Conservation (phyloP, 2,329 filamentous ascomycete species). For the Penicillium rolfsii region DNA sequence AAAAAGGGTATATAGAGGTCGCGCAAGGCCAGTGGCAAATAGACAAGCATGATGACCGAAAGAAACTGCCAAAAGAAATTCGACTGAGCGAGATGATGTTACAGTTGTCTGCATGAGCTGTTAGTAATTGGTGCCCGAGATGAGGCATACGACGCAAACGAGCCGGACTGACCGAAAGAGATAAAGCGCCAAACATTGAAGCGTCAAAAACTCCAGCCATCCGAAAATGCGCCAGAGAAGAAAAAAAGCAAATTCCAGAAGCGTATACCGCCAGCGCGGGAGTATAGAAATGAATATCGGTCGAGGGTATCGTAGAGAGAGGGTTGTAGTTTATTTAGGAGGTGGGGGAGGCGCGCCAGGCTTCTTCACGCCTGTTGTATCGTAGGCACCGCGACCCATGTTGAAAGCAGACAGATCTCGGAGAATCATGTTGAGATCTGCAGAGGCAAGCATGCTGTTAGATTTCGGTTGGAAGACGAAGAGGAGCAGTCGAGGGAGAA, state of each 20-base stretch:
- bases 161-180: slow-evolving; percentile 33
- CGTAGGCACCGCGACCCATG: slow-evolving; percentile 57
- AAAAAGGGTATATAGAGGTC: slow-evolving; percentile 35
- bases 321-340: slow-evolving; percentile 36
- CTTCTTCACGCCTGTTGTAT: slow-evolving; percentile 57
- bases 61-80: slow-evolving; percentile 7
- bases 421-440: slow-evolving; percentile 47
- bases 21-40: slow-evolving; percentile 27
- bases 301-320: slow-evolving; percentile 24
- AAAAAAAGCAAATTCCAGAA: slow-evolving; percentile 18
- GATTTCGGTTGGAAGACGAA: slow-evolving; percentile 14
- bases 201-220: slow-evolving; percentile 28
- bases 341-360: slow-evolving; percentile 51
- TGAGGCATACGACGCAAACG: slow-evolving; percentile 17
- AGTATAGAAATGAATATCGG: slow-evolving; percentile 7
- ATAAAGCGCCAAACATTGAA: slow-evolving; percentile 30
- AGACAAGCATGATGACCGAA: slow-evolving; percentile 24
- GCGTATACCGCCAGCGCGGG: slow-evolving; percentile 3
- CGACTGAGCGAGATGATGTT: slow-evolving; percentile 32
- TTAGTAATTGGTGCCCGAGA: slow-evolving; percentile 29
- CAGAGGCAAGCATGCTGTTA: slow-evolving; percentile 39
- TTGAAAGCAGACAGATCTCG: slow-evolving; percentile 48
- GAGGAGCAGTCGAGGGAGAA: slow-evolving; percentile 4
- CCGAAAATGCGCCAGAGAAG: slow-evolving; percentile 20
- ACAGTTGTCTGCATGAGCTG: slow-evolving; percentile 33